These are phyloP conservation scores for Rusavskia elegans DNA, from an alignment of 495 filamentous ascomycete species.

Conservation along the genomic window DNA sequence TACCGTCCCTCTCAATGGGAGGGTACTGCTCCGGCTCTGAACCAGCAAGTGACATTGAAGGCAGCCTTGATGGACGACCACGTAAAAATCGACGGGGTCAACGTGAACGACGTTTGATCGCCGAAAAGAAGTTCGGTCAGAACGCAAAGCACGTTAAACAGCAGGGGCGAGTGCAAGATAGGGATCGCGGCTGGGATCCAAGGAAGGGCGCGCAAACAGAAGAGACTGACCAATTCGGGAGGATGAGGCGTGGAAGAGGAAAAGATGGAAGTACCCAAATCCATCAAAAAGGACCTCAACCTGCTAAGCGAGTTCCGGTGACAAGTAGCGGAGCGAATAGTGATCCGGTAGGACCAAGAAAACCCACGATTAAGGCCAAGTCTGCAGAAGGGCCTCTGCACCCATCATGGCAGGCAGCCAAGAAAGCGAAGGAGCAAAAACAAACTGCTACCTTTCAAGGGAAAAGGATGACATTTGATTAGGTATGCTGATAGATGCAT, in stretches of 20 bases:
- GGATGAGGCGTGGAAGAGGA: conserved; percentile 12
- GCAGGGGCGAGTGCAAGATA: conserved; percentile 12
- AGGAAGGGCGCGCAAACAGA: conserved; percentile 24
- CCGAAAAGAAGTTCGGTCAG: conserved; percentile 81
- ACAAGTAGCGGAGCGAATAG: conserved; percentile 12
- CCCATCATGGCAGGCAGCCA: conserved; percentile 87
- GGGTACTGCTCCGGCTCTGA: conserved; percentile 90
- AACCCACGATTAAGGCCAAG: conserved; percentile 24
- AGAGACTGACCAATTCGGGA: conserved; percentile 1
- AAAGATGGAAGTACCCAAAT: conserved; percentile 9
- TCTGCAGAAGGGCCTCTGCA: conserved; percentile 56
- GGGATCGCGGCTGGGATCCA: conserved; percentile 34
- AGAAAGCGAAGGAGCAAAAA: conserved; percentile 63
- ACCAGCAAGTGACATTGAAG: conserved; percentile 21
- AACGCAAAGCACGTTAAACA: conserved; percentile 56
- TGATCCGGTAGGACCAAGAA: conserved; percentile 3
- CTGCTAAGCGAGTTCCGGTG: neutral
- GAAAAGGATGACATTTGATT: conserved; percentile 88
- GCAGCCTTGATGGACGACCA: conserved; percentile 20
- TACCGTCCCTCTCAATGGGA: conserved; percentile 70
- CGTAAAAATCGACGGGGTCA: conserved; percentile 83
- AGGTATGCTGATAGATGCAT: neutral
- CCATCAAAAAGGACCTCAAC: neutral
- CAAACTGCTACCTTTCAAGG: conserved; percentile 54
- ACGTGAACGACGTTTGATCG: conserved; percentile 65